Evolutionary conservation across 805 yeast species (phyloP).

Genomic region (Wickerhamiella azymoides): DNA sequence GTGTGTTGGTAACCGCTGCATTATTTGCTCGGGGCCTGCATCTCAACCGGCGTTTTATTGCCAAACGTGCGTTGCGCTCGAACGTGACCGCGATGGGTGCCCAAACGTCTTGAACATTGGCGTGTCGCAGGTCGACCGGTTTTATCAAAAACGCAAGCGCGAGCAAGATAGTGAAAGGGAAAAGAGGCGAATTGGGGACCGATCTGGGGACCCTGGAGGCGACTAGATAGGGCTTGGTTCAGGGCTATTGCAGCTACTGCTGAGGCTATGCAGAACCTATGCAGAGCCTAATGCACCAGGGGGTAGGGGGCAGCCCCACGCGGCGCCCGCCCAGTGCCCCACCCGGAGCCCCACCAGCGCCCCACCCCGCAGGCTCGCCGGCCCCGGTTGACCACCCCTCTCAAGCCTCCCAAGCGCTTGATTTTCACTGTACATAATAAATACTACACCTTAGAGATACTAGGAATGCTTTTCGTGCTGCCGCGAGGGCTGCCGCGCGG

Average conservation of each 20-base stretch:
- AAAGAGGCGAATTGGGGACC: too few species aligned
- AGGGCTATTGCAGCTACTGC: too few species aligned
- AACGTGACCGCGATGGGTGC: slow-evolving; percentile 83
- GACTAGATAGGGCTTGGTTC: too few species aligned
- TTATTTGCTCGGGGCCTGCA: slow-evolving; percentile 60
- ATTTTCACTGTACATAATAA: background rate
- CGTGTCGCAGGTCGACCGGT: slow-evolving; percentile 25
- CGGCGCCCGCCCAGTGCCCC: too few species aligned
- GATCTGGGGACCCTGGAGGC: too few species aligned
- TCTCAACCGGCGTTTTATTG: slow-evolving; percentile 69
- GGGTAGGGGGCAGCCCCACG: too few species aligned
- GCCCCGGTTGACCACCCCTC: too few species aligned
- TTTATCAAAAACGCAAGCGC: background rate
- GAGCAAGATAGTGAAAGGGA: background rate
- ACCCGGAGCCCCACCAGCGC: too few species aligned
- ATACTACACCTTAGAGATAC: background rate
- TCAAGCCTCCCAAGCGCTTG: too few species aligned
- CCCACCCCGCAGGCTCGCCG: too few species aligned
- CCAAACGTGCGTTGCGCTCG: slow-evolving; percentile 65
- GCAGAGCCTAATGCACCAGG: too few species aligned
- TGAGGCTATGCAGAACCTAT: too few species aligned
- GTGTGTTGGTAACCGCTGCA: slow-evolving; percentile 61
- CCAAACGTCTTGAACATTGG: slow-evolving; percentile 76
- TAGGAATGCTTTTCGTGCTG: slow-evolving; percentile 1
- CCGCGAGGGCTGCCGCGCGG: slow-evolving; percentile 3